Conservation (phyloP, 1,139 yeast species). For the Debaryomyces nepalensis region DNA sequence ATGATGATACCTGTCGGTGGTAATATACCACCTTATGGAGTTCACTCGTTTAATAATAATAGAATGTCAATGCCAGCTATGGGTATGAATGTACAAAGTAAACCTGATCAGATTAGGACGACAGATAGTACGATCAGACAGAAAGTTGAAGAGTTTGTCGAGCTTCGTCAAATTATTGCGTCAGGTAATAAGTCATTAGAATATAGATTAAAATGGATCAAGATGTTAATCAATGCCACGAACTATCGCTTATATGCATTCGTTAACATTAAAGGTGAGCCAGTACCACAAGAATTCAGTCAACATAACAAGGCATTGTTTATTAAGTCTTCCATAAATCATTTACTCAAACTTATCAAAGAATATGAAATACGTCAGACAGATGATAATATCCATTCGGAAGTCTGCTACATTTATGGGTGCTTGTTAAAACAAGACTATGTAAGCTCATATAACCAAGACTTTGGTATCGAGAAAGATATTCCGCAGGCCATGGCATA, state of each 20-base stretch:
- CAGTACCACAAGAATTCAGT: constrained; percentile 36
- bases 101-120: constrained; percentile 12
- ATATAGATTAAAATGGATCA: constrained; percentile 50
- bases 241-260: constrained; percentile 46
- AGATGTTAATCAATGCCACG: constrained; percentile 48
- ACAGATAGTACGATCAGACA: constrained; percentile 32
- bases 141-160: constrained; percentile 42
- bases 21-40: background rate
- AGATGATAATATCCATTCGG: constrained; percentile 31
- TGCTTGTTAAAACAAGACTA: constrained; percentile 46
- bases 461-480: constrained; percentile 41
- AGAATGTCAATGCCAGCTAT: constrained; percentile 12
- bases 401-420: constrained; percentile 44
- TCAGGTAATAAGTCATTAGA: constrained; percentile 51
- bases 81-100: constrained; percentile 4
- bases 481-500: constrained; percentile 35
- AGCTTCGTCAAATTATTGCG: constrained; percentile 43
- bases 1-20: constrained; percentile 17
- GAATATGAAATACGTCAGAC: constrained; percentile 37
- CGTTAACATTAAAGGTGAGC: constrained; percentile 52
- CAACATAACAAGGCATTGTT: constrained; percentile 40
- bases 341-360: constrained; percentile 42
- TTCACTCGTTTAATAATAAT: constrained; percentile 10
- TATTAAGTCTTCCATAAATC: constrained; percentile 46
- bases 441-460: constrained; percentile 37